Base-by-base conservation (phyloP, 75 land plant species). In the Sequoiadendron giganteum region DNA sequence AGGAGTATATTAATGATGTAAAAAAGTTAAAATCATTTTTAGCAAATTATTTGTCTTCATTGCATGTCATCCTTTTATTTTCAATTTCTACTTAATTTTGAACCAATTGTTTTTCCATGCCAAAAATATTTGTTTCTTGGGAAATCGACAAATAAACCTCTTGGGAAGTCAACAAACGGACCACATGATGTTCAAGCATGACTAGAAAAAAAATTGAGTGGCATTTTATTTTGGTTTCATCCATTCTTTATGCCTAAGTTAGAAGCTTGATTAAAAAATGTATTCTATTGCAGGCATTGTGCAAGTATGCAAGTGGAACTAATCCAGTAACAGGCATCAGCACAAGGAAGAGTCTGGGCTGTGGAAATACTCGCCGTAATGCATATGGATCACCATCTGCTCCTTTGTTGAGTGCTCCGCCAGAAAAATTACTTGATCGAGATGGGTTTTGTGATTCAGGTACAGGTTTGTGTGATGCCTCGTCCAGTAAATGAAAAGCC, bases 301-400 rank as follows among this genome's bases (percentile, higher is more conserved):
- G 99, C 94, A 98, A 98, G 88, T 98, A 98, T 93, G 99, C 99
- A 36, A 97, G 87, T 89, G 99, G 99, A 16, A 94, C 93, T 28
- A 98, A 98, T 89, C 96, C 99, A 11, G 80, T 91, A 28, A 97
- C 99, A 42, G 99, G 99, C 34, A 98, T 97, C 78, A 93, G 93
- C 89, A 98, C 99, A 34, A 89, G 99, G 78, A 91, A 87, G 84
- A 98, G 99, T 87, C 90, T 98, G 43, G 99, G 99, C 3, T 97
- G 99, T 86, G 99, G 99, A 40, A 98, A 98, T 84, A 93, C 90
- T 36, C 92, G 96, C 16, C 86, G 99, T 28, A 98, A 90, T 88
- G 99, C 99, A 28, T 98, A 98, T 87, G 99, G 99, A n/a, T 89
- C 91, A 85, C 99, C 99, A 4, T 98, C 99, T 30, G 93, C 99